phyloP scores from a whole-genome alignment of 2,329 filamentous ascomycete genomes.

The Domatiomyces catenatus region DNA sequence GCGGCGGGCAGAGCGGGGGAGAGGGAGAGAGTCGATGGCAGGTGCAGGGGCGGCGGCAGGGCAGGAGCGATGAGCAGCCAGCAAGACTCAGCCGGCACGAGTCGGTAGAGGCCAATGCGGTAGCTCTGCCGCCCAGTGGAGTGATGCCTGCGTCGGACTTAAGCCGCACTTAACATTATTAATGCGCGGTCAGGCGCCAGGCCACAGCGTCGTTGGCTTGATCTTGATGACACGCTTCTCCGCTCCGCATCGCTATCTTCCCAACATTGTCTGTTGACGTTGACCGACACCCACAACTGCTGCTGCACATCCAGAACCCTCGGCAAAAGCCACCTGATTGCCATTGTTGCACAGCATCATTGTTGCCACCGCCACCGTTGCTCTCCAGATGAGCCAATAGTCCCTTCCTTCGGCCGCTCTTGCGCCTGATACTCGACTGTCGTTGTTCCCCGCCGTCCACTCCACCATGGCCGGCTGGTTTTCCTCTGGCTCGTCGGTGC shows the following conservation, averaged over 20 bases:
- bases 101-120: neutral
- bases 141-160: neutral
- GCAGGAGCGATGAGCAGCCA: neutral
- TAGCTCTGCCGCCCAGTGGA: too few relatives aligned
- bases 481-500: conserved; percentile 69
- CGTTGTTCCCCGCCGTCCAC: neutral
- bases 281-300: too few relatives aligned
- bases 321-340: too few relatives aligned
- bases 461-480: conserved; percentile 90
- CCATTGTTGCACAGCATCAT: neutral
- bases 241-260: neutral
- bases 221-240: neutral
- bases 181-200: neutral
- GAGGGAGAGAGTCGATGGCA: too few relatives aligned
- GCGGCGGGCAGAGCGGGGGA: neutral
- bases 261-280: neutral
- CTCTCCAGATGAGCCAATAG: neutral
- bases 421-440: neutral
- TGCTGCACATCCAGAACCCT: neutral
- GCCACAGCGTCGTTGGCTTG: too few relatives aligned
- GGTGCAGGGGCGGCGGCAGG: too few relatives aligned
- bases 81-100: neutral
- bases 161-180: neutral
- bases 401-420: neutral
- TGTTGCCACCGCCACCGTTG: neutral